Base-by-base conservation (phyloP, 441 rosid species). In the Euphorbia schlechtendalii region DNA sequence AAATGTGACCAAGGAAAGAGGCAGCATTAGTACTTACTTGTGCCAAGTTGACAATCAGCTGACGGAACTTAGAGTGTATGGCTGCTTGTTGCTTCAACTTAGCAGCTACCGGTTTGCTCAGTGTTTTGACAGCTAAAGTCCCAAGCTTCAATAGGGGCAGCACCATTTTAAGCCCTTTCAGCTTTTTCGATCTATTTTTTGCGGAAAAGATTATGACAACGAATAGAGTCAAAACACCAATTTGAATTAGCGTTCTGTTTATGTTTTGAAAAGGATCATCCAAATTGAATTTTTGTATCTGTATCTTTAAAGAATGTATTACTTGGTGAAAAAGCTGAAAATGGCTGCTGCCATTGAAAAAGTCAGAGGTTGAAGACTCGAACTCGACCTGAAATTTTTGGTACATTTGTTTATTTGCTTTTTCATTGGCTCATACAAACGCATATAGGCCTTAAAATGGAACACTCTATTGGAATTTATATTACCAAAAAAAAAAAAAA, bases 51-150 rank as follows among this genome's bases (percentile, higher is more conserved):
- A 92, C 61, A 75, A 89, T 92, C 64, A 83, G 63, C 66, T 81
- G 81, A 41, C 96, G 90, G 76, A 89, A 89, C 56, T 70, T 74
- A 30, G 93, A 86, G 67, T 82, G 85, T 3, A 76, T 59, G 8
- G 87, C 82, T 32, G 96, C 96, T 65, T 88, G 81, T 62, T 83
- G 86, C 78, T 92, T 92, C 67, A 92, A 82, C 63, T 83, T 84
- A 68, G 71, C 78, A 52, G 96, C 96, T 20, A 89, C 69, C 59
- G 98, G 98, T 79, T 89, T 92, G 79, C 92, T 81, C 21, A 80
- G 54, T 54, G 96, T 92, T 72, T 76, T 89, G 13, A 92, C 69
- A 21, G 86, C 94, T 40, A 89, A 81, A 24, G 92, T 80, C 41
- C 96, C 96, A 6, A 92, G 79, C 77, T 92, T 92, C 66, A 81